Evolutionary conservation across 371 early-diverging fungal genomes (phyloP).

Genomic region (Mortierella sp.): DNA sequence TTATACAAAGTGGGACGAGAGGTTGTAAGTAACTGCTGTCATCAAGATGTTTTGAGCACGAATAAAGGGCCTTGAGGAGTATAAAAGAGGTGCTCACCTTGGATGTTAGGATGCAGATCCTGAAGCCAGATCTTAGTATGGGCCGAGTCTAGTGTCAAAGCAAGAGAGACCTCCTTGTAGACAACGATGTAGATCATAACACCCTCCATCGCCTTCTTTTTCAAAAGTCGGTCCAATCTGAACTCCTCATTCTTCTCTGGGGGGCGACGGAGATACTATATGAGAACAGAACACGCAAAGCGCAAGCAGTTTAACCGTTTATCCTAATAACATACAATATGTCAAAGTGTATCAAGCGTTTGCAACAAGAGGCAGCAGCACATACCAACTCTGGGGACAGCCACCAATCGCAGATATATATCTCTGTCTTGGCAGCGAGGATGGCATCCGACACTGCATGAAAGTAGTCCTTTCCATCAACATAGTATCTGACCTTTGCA

Average conservation of each 20-base stretch:
- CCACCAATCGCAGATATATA: conserved; percentile 96
- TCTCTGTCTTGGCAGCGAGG: conserved; percentile 75
- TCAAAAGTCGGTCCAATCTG: conserved; percentile 85
- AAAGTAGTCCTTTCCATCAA: conserved; percentile 90
- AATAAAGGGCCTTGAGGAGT: not conserved
- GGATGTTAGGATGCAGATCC: conserved; percentile 83
- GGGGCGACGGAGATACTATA: conserved; percentile 82
- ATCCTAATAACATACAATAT: not conserved
- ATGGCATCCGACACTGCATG: conserved; percentile 84
- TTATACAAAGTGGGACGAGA: not conserved
- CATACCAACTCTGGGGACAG: conserved; percentile 83
- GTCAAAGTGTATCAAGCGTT: not conserved
- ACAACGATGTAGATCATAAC: conserved; percentile 91
- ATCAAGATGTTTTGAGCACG: too few species aligned
- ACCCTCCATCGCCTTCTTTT: conserved; percentile 88
- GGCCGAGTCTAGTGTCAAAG: conserved; percentile 83
- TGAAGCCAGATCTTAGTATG: conserved; percentile 87
- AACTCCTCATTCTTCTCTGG: conserved; percentile 78
- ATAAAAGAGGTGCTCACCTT: conserved; percentile 20
- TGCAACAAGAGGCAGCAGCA: conserved; percentile 42
- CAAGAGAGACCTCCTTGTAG: conserved; percentile 90
- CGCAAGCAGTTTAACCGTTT: not conserved
- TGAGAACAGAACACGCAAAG: not conserved
- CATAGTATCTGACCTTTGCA: conserved; percentile 75
- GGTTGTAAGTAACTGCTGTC: too few species aligned